Conservation (phyloP, 176 grass and related monocot genomes). For the Elymus sibiricus region DNA sequence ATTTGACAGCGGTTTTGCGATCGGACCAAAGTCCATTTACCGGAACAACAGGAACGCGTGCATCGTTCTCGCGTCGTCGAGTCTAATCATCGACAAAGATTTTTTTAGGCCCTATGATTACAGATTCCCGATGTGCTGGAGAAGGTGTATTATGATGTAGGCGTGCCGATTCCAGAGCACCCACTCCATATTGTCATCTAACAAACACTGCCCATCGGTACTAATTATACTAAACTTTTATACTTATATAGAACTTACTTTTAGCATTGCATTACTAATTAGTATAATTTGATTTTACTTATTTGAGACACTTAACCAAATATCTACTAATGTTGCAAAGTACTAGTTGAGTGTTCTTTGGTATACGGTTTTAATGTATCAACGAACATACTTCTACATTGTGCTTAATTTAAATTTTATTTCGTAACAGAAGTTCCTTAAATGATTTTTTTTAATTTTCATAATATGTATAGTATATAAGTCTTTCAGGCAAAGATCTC, state of each 20-base stretch:
- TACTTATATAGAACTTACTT: neutral
- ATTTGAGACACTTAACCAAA: neutral
- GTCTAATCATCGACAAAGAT: too few relatives aligned
- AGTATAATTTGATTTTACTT: neutral
- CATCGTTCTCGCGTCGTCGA: too few relatives aligned
- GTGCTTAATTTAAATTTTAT: neutral
- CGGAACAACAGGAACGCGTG: too few relatives aligned
- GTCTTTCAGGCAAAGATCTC: too few relatives aligned
- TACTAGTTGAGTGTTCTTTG: neutral
- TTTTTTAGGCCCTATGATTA: too few relatives aligned
- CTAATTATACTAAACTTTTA: neutral
- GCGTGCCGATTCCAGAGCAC: too few relatives aligned
- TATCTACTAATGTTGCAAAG: neutral
- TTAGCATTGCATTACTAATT: neutral
- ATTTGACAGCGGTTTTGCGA: too few relatives aligned
- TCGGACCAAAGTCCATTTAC: too few relatives aligned
- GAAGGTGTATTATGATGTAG: too few relatives aligned
- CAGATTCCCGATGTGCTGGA: too few relatives aligned
- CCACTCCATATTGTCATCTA: too few relatives aligned
- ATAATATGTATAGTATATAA: neutral
- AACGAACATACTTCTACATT: neutral
- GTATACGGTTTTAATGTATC: neutral
- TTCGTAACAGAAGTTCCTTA: neutral
- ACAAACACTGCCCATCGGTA: too few relatives aligned
- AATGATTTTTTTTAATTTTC: neutral